Base-by-base conservation (phyloP, 164 flowering plant genomes). In the Tinospora cordifolia region DNA sequence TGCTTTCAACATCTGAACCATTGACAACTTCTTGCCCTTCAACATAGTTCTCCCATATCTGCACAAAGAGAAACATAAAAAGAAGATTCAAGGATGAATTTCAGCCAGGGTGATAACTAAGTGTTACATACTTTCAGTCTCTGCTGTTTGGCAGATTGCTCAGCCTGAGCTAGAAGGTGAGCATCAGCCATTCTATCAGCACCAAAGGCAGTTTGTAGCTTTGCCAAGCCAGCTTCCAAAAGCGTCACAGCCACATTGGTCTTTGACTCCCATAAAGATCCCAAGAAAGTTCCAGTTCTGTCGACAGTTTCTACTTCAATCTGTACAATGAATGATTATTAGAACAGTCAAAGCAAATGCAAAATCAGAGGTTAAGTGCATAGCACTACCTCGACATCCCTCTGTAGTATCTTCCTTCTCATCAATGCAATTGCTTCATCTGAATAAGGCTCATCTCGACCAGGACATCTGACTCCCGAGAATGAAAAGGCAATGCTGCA, bases 401-500 rank as follows among this genome's bases (percentile, higher is more conserved):
- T 86, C 79, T 95, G 99, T 83, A 95, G 83, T 72, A 92, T 92
- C 81, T 87, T 95, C 69, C 97, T 83, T 78, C 99, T 88, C 97
- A 95, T 91, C 27, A 95, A 78, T 69, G 97, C 87, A 79, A 95
- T 87, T 38, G 99, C 99, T 79, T 95, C 99, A 24, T 92, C 90
- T 41, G 98, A 90, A 74, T 78, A 95, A 41, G 92, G 93, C 78
- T 95, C 96, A 66, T 73, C 89, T 51, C 97, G 96, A 65, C 93
- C 98, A 68, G 97, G 99, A 69, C 99, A 95, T 67, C 99, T 83
- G 26, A 92, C 99, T 39, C 99, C 99, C 67, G 99, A 95, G 66
- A 95, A 80, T 8, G 99, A 81, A 76, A 95, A 86, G 5, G 98
- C 99, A 79, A 92, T 88, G 80, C 86, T 92, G 86, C 99, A 95